phyloP scores from a whole-genome alignment of 192 early-diverging fungal genomes.

The Coemansia sp. region DNA sequence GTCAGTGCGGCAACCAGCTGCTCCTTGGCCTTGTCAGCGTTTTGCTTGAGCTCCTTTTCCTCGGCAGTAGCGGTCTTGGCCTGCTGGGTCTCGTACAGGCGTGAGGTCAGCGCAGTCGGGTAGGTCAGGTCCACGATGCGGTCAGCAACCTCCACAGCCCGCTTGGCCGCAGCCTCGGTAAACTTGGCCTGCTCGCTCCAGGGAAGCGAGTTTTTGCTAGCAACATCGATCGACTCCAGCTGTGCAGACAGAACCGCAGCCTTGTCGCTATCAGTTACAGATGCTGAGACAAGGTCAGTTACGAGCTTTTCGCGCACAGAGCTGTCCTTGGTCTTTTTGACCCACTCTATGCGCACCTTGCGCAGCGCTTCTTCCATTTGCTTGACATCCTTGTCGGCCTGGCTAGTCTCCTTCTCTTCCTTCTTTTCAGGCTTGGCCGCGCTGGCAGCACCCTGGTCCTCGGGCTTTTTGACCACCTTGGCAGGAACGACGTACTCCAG shows the following conservation, averaged over 20 bases:
- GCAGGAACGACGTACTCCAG: slow-evolving; percentile 53
- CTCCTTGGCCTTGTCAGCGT: slow-evolving; percentile 73
- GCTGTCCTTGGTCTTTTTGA: slow-evolving; percentile 78
- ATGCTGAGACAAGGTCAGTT: slow-evolving; percentile 57
- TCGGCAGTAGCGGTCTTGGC: slow-evolving; percentile 56
- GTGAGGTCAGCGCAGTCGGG: slow-evolving; percentile 60
- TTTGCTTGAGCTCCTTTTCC: slow-evolving; percentile 63
- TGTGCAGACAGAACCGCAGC: slow-evolving; percentile 54
- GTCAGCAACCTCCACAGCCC: slow-evolving; percentile 53
- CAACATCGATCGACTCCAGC: slow-evolving; percentile 49
- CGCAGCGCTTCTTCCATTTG: slow-evolving; percentile 72
- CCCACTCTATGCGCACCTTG: slow-evolving; percentile 74
- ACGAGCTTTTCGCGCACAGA: slow-evolving; percentile 66
- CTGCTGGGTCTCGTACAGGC: slow-evolving; percentile 43
- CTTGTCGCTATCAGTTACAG: slow-evolving; percentile 60
- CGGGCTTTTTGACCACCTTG: slow-evolving; percentile 7
- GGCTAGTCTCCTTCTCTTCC: slow-evolving; percentile 33
- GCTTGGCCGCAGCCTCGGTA: slow-evolving; percentile 14
- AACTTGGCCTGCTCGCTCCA: slow-evolving; percentile 40
- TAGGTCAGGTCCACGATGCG: slow-evolving; percentile 64
- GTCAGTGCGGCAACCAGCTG: slow-evolving; percentile 65
- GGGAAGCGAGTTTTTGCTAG: slow-evolving; percentile 57
- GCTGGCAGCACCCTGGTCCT: slow-evolving; percentile 45
- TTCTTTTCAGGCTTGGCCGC: slow-evolving; percentile 52
- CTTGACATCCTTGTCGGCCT: slow-evolving; percentile 54